Base-by-base conservation (phyloP, 495 filamentous ascomycete species). In the Terfezia boudieri region DNA sequence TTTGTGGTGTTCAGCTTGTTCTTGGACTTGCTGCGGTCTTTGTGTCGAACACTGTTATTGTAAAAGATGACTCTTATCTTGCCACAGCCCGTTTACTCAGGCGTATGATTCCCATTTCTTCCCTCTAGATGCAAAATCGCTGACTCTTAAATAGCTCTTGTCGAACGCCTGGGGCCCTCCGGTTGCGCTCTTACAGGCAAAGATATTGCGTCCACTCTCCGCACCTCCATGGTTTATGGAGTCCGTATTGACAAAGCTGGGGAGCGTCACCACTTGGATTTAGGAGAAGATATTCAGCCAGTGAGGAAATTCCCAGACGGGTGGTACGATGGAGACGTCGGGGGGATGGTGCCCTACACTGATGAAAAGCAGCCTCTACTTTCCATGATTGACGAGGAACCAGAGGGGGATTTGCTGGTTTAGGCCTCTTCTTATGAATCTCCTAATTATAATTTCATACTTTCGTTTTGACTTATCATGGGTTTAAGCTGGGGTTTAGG, bases 61-160 rank as follows among this genome's bases (percentile, higher is more conserved):
- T 62, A 36, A 64, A 64, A 54, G 62, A 64, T 36, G 62, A 64
- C 36, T 66, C 62, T 10, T 64, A 53, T 26, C 62, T 64, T 50
- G 55, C 57, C 0, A 64, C 59, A 2, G 59, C 62, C 9, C 59
- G 62, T 14, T 32, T 64, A 11, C 59, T 64, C 49, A 51, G 62
- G 43, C 62, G 61, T 64, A 52, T 56, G 55, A 43, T 11, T 32
- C 36, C 11, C 10, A 14, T 41, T 49, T 10, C 8, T 46, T 46
- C 8, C 17, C 12, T 46, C 17, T 46, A 14, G 17, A 14, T 20
- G 17, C 4, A 46, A 46, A 46, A 46, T 20, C 17, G 12, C 17
- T 46, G 41, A 14, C 17, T 20, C 4, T 6, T 10, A 6, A 56
- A 36, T n/a, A 64, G 61, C 62, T n/a, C 53, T 64, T 49, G 55